phyloP scores from a whole-genome alignment of 2,329 filamentous ascomycete species.

The Sphaerulina musiva region DNA sequence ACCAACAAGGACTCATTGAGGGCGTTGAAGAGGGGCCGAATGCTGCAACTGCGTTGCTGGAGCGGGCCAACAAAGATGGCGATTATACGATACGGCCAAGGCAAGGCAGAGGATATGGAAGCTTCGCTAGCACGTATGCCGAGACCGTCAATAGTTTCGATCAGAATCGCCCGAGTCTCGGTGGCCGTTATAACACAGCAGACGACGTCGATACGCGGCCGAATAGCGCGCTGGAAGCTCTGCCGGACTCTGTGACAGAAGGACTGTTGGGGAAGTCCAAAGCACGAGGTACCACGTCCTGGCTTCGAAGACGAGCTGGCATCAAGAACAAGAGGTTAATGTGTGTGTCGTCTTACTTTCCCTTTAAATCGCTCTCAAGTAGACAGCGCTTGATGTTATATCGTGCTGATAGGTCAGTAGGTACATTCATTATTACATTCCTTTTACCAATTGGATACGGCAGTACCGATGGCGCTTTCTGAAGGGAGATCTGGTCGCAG shows the following conservation, averaged over 20 bases:
- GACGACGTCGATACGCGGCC: constrained; percentile 22
- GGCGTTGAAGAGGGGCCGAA: constrained; percentile 31
- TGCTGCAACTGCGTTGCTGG: constrained; percentile 36
- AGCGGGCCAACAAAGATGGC: constrained; percentile 26
- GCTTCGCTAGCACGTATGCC: constrained; percentile 26
- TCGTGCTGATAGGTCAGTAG: constrained; percentile 40
- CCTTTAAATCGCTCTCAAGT: not conserved
- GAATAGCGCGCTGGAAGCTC: constrained; percentile 35
- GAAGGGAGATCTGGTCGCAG: constrained; percentile 78
- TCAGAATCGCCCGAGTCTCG: constrained; percentile 30
- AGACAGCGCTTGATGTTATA: constrained; percentile 3
- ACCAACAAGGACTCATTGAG: constrained; percentile 20
- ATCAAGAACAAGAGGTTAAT: constrained; percentile 67
- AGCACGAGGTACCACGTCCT: constrained; percentile 66
- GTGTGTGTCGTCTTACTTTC: constrained; percentile 53
- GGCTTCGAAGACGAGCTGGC: constrained; percentile 65
- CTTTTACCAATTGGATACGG: constrained; percentile 80
- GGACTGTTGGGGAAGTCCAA: constrained; percentile 43
- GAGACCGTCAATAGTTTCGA: constrained; percentile 19
- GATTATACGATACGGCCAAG: constrained; percentile 60
- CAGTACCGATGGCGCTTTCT: constrained; percentile 81
- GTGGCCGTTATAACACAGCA: constrained; percentile 16
- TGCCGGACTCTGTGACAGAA: constrained; percentile 42
- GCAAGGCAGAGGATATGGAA: constrained; percentile 49
- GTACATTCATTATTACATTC: constrained; percentile 90